Base-by-base conservation (phyloP, 2,329 filamentous ascomycete genomes). In the Penicillium hesseltinei region DNA sequence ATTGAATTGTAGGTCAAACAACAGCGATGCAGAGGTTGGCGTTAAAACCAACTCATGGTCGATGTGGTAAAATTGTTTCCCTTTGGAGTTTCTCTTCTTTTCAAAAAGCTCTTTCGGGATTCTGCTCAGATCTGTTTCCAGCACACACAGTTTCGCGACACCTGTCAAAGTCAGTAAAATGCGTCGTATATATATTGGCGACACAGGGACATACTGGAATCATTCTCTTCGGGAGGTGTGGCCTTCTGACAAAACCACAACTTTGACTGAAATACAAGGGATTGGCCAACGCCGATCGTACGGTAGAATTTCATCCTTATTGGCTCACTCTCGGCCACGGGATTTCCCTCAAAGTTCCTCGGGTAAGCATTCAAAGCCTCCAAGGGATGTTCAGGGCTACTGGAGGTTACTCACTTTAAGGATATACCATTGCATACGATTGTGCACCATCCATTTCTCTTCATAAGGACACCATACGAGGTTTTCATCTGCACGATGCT, bases 1-100 rank as follows among this genome's bases (percentile, higher is more conserved):
- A 19, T 71, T 67, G 25, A 71, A 68, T 23, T 70, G 56, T 11
- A 67, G 46, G 1, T 69, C 57, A 25, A 69, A 67, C 2, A 66
- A 15, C 27, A 71, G 36, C 0, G 62, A 67, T 2, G 65, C 65
- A 1, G 67, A 71, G 2, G 49, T 55, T 2, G 67, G 62, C 0
- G 62, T 68, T 17, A 71, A 43, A 23, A 56, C 51, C 17, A 71
- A 23, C 0, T 60, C 8, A 15, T 11, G 64, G 0, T 0, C 0
- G 8, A 71, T 29, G 0, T 31, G 6, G 39, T 61, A 69, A 15
- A 63, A 71, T 6, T 57, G 11, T 0, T 44, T 2, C 0, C 68
- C 64, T 2, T 45, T 39, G 1, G 63, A 69, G 47, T 69, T 69
- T 2, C 1, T 42, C 9, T 23, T 39, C 29, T 43, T 56, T 0